phyloP scores from a whole-genome alignment of 345 rosid species.

The Eucalyptus regnans region DNA sequence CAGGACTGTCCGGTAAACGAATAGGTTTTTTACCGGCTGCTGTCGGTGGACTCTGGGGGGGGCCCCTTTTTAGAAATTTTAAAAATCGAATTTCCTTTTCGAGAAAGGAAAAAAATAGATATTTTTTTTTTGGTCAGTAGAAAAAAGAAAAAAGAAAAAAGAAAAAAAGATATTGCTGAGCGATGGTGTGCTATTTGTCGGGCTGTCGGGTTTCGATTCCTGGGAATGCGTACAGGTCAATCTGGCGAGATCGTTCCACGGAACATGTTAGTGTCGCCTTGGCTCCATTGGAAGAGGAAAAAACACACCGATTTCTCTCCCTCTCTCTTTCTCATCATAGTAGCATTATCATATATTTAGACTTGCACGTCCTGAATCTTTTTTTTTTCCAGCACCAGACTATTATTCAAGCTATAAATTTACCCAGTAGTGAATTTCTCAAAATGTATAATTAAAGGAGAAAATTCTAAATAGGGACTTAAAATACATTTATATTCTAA shows the following conservation, averaged over 20 bases:
- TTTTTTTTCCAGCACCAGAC: not conserved
- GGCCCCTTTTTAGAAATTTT: not conserved
- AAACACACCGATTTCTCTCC: not conserved
- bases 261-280: not conserved
- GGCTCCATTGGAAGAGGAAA: not conserved
- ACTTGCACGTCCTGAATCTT: not conserved
- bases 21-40: constrained; percentile 2
- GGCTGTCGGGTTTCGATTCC: constrained; percentile 24
- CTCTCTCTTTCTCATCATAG: not conserved
- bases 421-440: not conserved
- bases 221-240: constrained; percentile 1
- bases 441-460: too few species aligned
- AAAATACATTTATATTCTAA: too few species aligned
- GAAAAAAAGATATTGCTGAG: not conserved
- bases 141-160: too few species aligned
- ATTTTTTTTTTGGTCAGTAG: too few species aligned
- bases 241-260: not conserved
- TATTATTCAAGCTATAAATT: not conserved
- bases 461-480: too few species aligned
- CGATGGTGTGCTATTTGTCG: constrained; percentile 5
- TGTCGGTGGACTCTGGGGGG: constrained; percentile 29
- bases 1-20: not conserved
- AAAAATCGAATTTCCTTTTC: not conserved
- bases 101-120: not conserved
- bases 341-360: not conserved